Percentiles rank a stretch among this genome's conserved stretches.
Conservation (phyloP, 129 eudicot species). For the Apium graveolens region DNA sequence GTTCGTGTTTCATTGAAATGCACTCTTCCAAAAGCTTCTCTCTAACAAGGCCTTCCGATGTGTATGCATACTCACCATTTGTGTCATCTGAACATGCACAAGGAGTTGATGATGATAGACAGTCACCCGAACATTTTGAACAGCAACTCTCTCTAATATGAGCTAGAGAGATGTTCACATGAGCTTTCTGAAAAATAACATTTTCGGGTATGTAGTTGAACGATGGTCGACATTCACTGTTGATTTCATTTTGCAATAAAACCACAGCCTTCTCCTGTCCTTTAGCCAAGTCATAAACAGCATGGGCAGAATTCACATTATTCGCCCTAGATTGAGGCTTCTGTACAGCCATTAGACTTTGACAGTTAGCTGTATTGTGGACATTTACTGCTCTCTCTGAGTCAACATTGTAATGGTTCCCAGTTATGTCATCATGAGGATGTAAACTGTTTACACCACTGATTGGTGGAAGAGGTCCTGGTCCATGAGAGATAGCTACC, state of each 20-base stretch:
- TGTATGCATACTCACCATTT: slow-evolving; percentile 75
- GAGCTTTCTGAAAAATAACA: slow-evolving; percentile 60
- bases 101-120: slow-evolving; percentile 39
- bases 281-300: slow-evolving; percentile 52
- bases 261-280: slow-evolving; percentile 67
- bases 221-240: slow-evolving; percentile 47
- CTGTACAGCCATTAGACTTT: slow-evolving; percentile 26
- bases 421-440: not conserved
- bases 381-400: slow-evolving; percentile 22
- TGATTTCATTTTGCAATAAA: slow-evolving; percentile 52
- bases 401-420: slow-evolving; percentile 9
- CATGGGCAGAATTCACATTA: slow-evolving; percentile 21
- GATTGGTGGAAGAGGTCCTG: slow-evolving; percentile 21
- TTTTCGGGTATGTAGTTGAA: slow-evolving; percentile 72
- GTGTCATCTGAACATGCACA: slow-evolving; percentile 67
- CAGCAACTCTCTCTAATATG: slow-evolving; percentile 67
- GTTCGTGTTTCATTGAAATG: slow-evolving; percentile 67
- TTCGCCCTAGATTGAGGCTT: slow-evolving; percentile 21
- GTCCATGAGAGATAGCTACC: slow-evolving; percentile 1
- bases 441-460: not conserved
- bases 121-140: slow-evolving; percentile 61
- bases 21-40: slow-evolving; percentile 60
- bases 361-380: slow-evolving; percentile 18
- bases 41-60: slow-evolving; percentile 70
- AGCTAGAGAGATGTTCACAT: slow-evolving; percentile 65